Evolutionary conservation across 768 basidiomycete genomes (phyloP).

Genomic region (Rhodotorula toruloides): DNA sequence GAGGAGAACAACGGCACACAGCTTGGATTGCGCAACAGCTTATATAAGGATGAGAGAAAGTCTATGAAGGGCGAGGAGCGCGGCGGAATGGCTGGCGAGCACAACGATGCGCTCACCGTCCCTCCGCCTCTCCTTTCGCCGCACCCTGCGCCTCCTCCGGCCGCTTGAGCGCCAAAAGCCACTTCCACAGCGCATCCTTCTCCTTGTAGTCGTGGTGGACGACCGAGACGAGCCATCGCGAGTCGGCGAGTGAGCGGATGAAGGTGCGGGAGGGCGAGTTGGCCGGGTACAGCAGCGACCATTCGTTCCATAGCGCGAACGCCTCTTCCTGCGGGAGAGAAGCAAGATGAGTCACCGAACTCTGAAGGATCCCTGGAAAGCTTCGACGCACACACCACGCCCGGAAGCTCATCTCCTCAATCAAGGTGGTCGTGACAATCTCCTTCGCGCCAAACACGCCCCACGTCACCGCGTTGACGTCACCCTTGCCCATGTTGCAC

Average conservation of each 20-base stretch:
- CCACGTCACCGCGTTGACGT: slow-evolving; percentile 95
- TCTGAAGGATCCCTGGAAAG: too few relatives aligned
- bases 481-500: slow-evolving; percentile 72
- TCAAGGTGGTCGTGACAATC: slow-evolving; percentile 91
- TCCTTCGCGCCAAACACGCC: slow-evolving; percentile 97
- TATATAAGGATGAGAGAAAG: too few relatives aligned
- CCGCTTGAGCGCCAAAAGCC: slow-evolving; percentile 54
- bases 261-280: slow-evolving; percentile 64
- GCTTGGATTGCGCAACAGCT: too few relatives aligned
- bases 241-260: slow-evolving; percentile 65
- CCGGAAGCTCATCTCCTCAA: slow-evolving; percentile 87
- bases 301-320: slow-evolving; percentile 90
- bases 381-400: slow-evolving; percentile 77
- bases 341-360: background rate
- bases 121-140: background rate
- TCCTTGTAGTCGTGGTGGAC: slow-evolving; percentile 90
- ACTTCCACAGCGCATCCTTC: slow-evolving; percentile 71
- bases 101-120: background rate
- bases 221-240: slow-evolving; percentile 84
- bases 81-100: too few relatives aligned
- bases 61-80: too few relatives aligned
- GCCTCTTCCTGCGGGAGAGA: slow-evolving; percentile 70
- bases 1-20: too few relatives aligned
- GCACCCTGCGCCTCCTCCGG: background rate
- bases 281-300: slow-evolving; percentile 81